These are phyloP conservation scores for Nicotiana otophora DNA, from an alignment of 257 asterid species.

Conservation along the genomic window DNA sequence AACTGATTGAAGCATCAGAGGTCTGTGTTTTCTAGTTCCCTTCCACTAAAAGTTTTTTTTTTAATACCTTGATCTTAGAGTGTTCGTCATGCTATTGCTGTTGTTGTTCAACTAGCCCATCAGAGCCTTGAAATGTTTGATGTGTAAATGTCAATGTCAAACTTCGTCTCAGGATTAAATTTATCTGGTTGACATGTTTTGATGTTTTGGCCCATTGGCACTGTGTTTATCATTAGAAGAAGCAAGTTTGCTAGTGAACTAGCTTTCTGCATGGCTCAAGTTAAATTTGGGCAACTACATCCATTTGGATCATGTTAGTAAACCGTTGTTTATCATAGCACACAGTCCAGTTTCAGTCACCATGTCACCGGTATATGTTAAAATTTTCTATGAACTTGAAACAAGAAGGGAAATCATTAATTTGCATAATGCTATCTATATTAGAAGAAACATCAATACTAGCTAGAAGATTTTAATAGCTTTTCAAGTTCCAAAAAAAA, in stretches of 20 bases:
- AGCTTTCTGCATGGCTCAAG: neutral
- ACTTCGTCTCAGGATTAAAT: neutral
- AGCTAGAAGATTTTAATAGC: neutral
- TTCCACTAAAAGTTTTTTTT: neutral
- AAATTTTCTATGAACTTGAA: neutral
- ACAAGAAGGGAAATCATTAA: neutral
- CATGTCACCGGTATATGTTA: neutral
- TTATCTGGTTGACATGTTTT: neutral
- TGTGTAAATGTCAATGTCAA: neutral
- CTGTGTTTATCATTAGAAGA: neutral
- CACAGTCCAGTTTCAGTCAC: neutral
- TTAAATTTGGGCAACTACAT: neutral
- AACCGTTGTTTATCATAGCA: neutral
- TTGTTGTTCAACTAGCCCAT: neutral
- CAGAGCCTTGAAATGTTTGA: neutral
- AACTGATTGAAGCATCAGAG: constrained; percentile 79
- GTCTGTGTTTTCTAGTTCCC: constrained; percentile 22
- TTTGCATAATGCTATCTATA: neutral
- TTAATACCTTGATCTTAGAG: neutral
- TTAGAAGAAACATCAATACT: neutral
- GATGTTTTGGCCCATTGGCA: neutral
- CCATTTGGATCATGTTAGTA: neutral
- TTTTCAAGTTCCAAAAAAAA: neutral
- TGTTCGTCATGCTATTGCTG: neutral
- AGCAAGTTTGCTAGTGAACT: neutral